Conservation (phyloP, 2,329 filamentous ascomycete species). For the Ophiocordyceps camponoti-saundersi region DNA sequence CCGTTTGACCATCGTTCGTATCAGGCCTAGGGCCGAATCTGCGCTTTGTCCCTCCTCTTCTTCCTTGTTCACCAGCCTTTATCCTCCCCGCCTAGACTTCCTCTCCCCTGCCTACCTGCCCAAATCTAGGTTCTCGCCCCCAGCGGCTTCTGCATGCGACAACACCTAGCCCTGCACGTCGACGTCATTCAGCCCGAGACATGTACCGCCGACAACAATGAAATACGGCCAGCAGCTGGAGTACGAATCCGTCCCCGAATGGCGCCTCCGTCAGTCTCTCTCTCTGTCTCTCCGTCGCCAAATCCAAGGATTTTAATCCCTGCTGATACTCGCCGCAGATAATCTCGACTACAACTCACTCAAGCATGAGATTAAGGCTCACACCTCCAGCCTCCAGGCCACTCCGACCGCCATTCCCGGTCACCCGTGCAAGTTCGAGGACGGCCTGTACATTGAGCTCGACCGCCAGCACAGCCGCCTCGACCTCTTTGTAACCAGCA, state of each 20-base stretch:
- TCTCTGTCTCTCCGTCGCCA: background rate
- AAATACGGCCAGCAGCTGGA: slow-evolving; percentile 40
- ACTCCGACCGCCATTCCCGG: slow-evolving; percentile 60
- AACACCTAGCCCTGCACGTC: background rate
- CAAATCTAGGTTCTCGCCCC: background rate
- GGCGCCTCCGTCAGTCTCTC: slow-evolving; percentile 50
- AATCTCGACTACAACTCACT: slow-evolving; percentile 83
- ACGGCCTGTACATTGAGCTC: slow-evolving; percentile 55
- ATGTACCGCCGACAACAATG: slow-evolving; percentile 9
- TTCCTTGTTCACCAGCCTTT: too few species aligned
- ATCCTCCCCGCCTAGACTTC: too few species aligned
- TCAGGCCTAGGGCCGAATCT: too few species aligned
- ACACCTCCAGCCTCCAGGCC: slow-evolving; percentile 56
- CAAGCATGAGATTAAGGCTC: slow-evolving; percentile 67
- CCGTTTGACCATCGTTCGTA: too few species aligned
- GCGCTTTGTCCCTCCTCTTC: too few species aligned
- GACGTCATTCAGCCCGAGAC: background rate
- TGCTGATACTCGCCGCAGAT: slow-evolving; percentile 26
- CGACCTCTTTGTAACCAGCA: slow-evolving; percentile 62
- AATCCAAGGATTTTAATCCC: background rate
- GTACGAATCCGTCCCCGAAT: slow-evolving; percentile 64
- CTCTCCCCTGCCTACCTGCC: background rate
- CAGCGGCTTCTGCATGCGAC: background rate
- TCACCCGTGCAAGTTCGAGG: slow-evolving; percentile 48
- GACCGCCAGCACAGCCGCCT: slow-evolving; percentile 60